Evolutionary conservation across 306 rosid genomes (phyloP).

Genomic region (Cercis canadensis): DNA sequence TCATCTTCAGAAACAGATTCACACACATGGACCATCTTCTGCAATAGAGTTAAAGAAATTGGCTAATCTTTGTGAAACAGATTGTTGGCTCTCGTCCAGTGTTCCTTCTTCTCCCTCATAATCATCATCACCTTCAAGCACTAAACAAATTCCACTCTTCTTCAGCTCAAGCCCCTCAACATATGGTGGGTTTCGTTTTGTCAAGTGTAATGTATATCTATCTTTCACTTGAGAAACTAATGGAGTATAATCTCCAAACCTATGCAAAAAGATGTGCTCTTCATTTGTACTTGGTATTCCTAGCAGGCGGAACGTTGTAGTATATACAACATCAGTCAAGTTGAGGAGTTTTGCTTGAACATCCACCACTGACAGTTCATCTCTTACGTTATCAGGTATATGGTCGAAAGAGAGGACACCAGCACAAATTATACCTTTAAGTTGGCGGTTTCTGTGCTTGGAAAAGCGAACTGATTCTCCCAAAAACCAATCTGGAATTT

Average conservation of each 20-base stretch:
- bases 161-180: slow-evolving; percentile 19
- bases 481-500: slow-evolving; percentile 63
- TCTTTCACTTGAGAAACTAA: slow-evolving; percentile 43
- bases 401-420: slow-evolving; percentile 55
- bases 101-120: slow-evolving; percentile 40
- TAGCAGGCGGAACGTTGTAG: slow-evolving; percentile 33
- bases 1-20: not conserved
- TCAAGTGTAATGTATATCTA: slow-evolving; percentile 39
- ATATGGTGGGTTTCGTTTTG: slow-evolving; percentile 15
- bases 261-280: slow-evolving; percentile 54
- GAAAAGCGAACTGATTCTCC: slow-evolving; percentile 46
- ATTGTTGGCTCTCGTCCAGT: slow-evolving; percentile 14
- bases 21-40: not conserved
- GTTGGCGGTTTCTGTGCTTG: slow-evolving; percentile 37
- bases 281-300: slow-evolving; percentile 51
- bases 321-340: slow-evolving; percentile 38
- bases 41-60: slow-evolving; percentile 30
- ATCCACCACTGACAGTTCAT: slow-evolving; percentile 34
- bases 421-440: slow-evolving; percentile 42
- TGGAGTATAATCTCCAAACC: slow-evolving; percentile 28
- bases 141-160: slow-evolving; percentile 31
- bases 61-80: slow-evolving; percentile 40
- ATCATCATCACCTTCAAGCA: slow-evolving; percentile 41
- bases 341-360: slow-evolving; percentile 50
- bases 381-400: slow-evolving; percentile 38